Evolutionary conservation across 2,329 filamentous ascomycete genomes (phyloP), one percentile per base, ranked within the genome.

Genomic region (Claviceps quebecensis): DNA sequence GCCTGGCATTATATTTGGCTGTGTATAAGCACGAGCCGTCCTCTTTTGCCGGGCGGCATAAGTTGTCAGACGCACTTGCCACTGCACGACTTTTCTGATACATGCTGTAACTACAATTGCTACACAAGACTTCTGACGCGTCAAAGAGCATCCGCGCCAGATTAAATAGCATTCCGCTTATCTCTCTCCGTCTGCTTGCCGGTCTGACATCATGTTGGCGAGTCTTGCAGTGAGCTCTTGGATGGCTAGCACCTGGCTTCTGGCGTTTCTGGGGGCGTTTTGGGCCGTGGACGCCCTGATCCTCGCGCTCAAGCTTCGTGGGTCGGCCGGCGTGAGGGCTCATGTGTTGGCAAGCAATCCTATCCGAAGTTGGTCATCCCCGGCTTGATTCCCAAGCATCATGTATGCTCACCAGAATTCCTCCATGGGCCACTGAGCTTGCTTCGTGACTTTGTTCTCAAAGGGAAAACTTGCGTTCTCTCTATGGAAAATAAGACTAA

Each of bases 301-400:
- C 1, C 29, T 52, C 23, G 14, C 34, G 13, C 23, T 45, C 34
- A 52, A 52, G 40, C 46, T 52, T 36, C 46, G 50, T 34, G 49
- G 23, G 41, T 52, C 50, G 19, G 14, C 9, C 36, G 50, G 50
- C 41, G 50, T 49, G 16, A 29, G 50, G 17, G 46, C 50, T 36
- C 48, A 52, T 40, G 46, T 52, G 9, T 22, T 52, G 46, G 19
- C 50, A 13, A 45, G 19, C 29, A 45, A 49, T 52, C 50, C 50
- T 4, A 34, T 49, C 22, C 23, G 9, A 38, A 36, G 50, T 52
- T 17, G 44, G 44, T 46, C 23, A 14, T n/a, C 4, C 19, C 13
- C 19, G 14, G 17, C 13, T 19, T 14, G 9, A 17, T 22, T 22
- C 23, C 4, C 11, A 7, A 6, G 29, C 9, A 29, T 7, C 22